Evolutionary conservation across 2,329 filamentous ascomycete genomes (phyloP), one percentile per base, ranked within the genome.

Genomic region (Beauveria varroae): DNA sequence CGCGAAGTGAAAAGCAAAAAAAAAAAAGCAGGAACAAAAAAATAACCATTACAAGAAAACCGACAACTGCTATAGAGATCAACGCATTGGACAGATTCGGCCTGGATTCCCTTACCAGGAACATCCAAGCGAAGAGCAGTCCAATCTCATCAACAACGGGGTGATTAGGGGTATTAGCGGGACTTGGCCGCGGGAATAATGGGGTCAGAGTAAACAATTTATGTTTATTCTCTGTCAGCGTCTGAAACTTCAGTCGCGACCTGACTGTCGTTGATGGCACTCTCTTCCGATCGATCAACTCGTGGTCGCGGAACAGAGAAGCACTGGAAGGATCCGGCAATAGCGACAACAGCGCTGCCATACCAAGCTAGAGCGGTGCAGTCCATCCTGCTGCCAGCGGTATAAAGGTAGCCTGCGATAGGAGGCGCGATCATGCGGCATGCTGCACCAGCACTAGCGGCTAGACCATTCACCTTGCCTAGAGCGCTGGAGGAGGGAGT

Each of bases 391-490:
- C 79, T 81, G 24, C 85, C 85, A n/a, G 83, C 69, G 0, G 82
- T 79, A 71, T 88, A 89, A 3, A 88, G 72, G 64, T 81, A 86
- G 3, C 86, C 86, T 2, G 84, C 82, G 18, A 88, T 70, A 0
- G 86, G 86, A 6, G 86, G 86, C 0, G 86, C 85, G 12, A 88
- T 74, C 72, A 89, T 90, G 61, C 87, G 79, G 67, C 85, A 89
- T 7, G 83, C 85, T 7, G 85, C 86, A 28, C 85, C 85, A 2
- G 84, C 85, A 62, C 84, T 86, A 56, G 86, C 86, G 24, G 86
- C 85, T 49, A 88, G 72, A 5, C 86, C 86, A 63, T 89, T 89
- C 66, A 89, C 82, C 66, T 80, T 85, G 57, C 86, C 86, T 44
- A 88, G 75, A 7, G 85, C 79, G 47, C 75, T 76, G 7, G 78